phyloP scores from a whole-genome alignment of 805 yeast genomes.

The Millerago galiae region DNA sequence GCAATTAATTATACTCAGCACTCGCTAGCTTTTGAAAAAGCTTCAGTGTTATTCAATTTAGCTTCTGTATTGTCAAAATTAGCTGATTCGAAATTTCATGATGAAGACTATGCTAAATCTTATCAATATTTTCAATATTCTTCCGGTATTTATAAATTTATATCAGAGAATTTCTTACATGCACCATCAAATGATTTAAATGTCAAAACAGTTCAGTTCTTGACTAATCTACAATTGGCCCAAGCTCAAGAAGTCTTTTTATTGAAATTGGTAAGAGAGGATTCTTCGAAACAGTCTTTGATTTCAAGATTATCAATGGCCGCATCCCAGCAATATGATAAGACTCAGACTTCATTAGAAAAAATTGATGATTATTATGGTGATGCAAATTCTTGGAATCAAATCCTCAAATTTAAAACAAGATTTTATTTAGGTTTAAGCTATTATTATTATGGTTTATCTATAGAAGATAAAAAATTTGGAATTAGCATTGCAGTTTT shows the following conservation, averaged over 20 bases:
- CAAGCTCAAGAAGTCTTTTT: constrained; percentile 87
- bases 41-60: constrained; percentile 72
- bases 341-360: constrained; percentile 41
- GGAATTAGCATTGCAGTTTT: constrained; percentile 75
- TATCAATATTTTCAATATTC: constrained; percentile 63
- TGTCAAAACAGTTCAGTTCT: constrained; percentile 59
- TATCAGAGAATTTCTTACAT: constrained; percentile 77
- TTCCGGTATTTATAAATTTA: constrained; percentile 67
- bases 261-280: constrained; percentile 46
- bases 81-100: constrained; percentile 31
- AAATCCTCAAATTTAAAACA: constrained; percentile 44
- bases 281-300: constrained; percentile 49
- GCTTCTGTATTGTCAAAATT: constrained; percentile 55
- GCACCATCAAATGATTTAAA: constrained; percentile 79
- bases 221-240: constrained; percentile 63
- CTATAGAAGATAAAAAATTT: constrained; percentile 49
- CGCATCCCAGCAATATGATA: constrained; percentile 48
- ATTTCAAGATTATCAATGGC: constrained; percentile 71
- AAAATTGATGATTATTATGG: constrained; percentile 29
- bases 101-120: constrained; percentile 46
- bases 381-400: constrained; percentile 47
- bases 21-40: constrained; percentile 86
- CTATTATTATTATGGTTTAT: constrained; percentile 50
- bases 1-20: constrained; percentile 53
- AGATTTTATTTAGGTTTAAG: constrained; percentile 54